Evolutionary conservation across 139 green algal species (phyloP).

Genomic region (Penium margaritaceum): DNA sequence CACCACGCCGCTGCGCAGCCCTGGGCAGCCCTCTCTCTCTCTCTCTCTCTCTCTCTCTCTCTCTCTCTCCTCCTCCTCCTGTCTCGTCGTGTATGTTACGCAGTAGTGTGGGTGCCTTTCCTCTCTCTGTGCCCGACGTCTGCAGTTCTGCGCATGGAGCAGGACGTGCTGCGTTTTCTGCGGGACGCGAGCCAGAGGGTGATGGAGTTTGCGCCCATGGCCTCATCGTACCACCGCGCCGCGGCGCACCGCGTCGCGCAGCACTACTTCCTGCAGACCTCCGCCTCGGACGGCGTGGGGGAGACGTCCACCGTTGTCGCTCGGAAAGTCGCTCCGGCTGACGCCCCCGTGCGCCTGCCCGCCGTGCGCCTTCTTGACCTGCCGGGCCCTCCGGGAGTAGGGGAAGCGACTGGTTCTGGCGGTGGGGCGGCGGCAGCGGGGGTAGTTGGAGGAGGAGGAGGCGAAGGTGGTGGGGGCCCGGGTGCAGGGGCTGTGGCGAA

Average conservation of each 20-base stretch:
- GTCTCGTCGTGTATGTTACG: too few species aligned
- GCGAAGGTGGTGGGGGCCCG: too few species aligned
- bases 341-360: conserved; percentile 17
- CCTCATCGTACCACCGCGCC: conserved; percentile 35
- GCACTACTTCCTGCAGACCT: conserved; percentile 38
- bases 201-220: conserved; percentile 32
- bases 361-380: conserved; percentile 22
- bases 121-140: too few species aligned
- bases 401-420: too few species aligned
- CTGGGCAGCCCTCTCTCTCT: background rate
- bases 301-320: conserved; percentile 23
- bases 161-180: conserved; percentile 41
- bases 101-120: too few species aligned
- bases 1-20: background rate
- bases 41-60: background rate
- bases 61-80: background rate
- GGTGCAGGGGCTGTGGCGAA: too few species aligned
- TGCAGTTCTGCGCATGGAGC: conserved; percentile 46
- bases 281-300: conserved; percentile 7
- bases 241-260: conserved; percentile 42
- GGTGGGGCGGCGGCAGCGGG: background rate
- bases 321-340: conserved; percentile 29
- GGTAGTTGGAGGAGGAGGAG: too few species aligned
- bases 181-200: background rate
- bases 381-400: too few species aligned